Conservation (phyloP, 2,329 filamentous ascomycete species). For the Ceratocystis smalleyi region DNA sequence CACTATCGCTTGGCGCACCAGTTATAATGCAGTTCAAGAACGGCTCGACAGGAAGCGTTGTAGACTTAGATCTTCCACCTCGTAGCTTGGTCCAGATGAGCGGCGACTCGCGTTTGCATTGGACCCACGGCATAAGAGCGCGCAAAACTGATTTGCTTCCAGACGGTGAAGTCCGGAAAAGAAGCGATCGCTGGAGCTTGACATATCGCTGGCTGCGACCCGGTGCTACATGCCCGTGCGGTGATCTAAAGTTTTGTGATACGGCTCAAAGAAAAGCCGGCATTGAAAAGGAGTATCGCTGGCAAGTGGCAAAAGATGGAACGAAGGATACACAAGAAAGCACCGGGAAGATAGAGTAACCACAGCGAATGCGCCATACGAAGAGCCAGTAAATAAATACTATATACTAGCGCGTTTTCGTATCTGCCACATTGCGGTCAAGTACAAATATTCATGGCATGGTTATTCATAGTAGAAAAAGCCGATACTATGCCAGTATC, state of each 20-base stretch:
- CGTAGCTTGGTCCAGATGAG: slow-evolving; percentile 37
- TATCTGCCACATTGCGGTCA: no score
- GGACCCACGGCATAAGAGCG: slow-evolving; percentile 40
- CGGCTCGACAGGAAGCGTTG: slow-evolving; percentile 19
- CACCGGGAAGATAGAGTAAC: background rate
- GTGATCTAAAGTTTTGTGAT: slow-evolving; percentile 35
- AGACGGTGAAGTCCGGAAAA: slow-evolving; percentile 31
- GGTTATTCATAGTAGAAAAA: no score
- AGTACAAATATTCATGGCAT: no score
- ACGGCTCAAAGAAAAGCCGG: slow-evolving; percentile 33
- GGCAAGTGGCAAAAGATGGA: slow-evolving; percentile 24
- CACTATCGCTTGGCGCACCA: slow-evolving; percentile 29
- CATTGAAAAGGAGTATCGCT: slow-evolving; percentile 35
- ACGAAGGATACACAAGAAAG: no score
- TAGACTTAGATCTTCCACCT: slow-evolving; percentile 32
- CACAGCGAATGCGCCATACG: background rate
- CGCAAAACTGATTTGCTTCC: slow-evolving; percentile 35
- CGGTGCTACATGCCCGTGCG: slow-evolving; percentile 34
- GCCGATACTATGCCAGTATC: no score
- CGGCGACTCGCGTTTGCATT: slow-evolving; percentile 35
- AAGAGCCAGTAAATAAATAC: background rate
- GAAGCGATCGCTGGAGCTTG: slow-evolving; percentile 37
- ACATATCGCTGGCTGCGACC: slow-evolving; percentile 39
- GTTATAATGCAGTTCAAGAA: slow-evolving; percentile 32
- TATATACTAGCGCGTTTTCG: no score